These are phyloP conservation scores for Neodidymelliopsis sp. DNA, from an alignment of 2,329 filamentous ascomycete genomes.

Conservation along the genomic window DNA sequence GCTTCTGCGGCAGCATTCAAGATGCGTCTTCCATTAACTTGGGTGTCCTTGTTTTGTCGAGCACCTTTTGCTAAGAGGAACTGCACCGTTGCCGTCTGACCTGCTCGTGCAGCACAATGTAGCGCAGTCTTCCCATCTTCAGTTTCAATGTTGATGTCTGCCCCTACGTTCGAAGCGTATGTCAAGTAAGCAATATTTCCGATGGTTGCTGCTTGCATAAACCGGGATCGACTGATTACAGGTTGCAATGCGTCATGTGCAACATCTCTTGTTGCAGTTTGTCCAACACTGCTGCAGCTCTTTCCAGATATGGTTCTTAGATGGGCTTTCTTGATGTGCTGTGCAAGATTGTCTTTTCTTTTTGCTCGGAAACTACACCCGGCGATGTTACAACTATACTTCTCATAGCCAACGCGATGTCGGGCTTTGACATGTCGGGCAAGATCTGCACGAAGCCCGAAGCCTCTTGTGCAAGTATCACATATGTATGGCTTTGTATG, in stretches of 20 bases:
- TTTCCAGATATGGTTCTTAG: neutral
- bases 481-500: slow-evolving; percentile 15
- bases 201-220: slow-evolving; percentile 10
- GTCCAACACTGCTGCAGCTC: neutral
- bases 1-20: no score
- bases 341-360: slow-evolving; percentile 20
- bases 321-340: slow-evolving; percentile 3
- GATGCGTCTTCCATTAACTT: no score
- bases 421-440: slow-evolving; percentile 4
- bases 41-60: neutral
- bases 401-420: slow-evolving; percentile 13
- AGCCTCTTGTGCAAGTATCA: slow-evolving; percentile 2
- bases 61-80: slow-evolving; percentile 11
- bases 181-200: slow-evolving; percentile 3
- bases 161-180: neutral
- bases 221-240: slow-evolving; percentile 1
- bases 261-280: neutral
- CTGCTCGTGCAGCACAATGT: slow-evolving; percentile 20
- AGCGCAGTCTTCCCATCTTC: slow-evolving; percentile 17
- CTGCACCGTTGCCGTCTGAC: neutral
- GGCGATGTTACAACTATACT: neutral
- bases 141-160: neutral
- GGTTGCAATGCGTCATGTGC: neutral
- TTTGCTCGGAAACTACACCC: neutral
- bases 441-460: slow-evolving; percentile 14